phyloP scores from a whole-genome alignment of 2,329 filamentous ascomycete species.

The Aureobasidium vineae region DNA sequence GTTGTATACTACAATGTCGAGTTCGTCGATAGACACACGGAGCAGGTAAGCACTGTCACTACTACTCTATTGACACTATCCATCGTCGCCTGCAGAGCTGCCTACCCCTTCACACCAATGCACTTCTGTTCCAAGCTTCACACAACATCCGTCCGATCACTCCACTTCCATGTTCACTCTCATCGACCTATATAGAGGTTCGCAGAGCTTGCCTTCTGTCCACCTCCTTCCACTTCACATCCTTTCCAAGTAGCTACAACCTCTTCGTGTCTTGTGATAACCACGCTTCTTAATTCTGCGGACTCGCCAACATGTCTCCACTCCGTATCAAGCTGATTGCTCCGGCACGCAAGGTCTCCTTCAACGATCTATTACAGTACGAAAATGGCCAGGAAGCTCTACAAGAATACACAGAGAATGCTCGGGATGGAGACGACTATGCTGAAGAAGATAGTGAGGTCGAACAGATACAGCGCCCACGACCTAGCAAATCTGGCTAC shows the following conservation, averaged over 20 bases:
- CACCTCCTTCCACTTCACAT: not conserved
- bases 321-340: conserved; percentile 18
- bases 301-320: not conserved
- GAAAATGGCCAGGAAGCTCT: conserved; percentile 51
- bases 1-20: conserved; percentile 44
- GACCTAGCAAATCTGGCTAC: conserved; percentile 13
- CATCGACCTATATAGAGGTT: not conserved
- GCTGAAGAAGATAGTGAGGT: conserved; percentile 28
- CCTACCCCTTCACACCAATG: conserved; percentile 1
- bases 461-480: not conserved
- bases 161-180: not conserved
- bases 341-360: conserved; percentile 43
- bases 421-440: conserved; percentile 7
- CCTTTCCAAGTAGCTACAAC: too few relatives aligned
- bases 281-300: not conserved
- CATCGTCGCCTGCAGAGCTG: not conserved
- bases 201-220: not conserved
- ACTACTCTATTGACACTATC: too few relatives aligned
- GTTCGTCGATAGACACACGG: conserved; percentile 42
- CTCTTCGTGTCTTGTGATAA: not conserved
- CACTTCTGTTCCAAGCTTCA: not conserved
- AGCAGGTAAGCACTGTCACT: conserved; percentile 47
- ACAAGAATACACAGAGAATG: conserved; percentile 40
- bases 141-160: not conserved
- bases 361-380: conserved; percentile 46